Conservation (phyloP, 2,329 filamentous ascomycete genomes). For the Tolypocladium tundrense region DNA sequence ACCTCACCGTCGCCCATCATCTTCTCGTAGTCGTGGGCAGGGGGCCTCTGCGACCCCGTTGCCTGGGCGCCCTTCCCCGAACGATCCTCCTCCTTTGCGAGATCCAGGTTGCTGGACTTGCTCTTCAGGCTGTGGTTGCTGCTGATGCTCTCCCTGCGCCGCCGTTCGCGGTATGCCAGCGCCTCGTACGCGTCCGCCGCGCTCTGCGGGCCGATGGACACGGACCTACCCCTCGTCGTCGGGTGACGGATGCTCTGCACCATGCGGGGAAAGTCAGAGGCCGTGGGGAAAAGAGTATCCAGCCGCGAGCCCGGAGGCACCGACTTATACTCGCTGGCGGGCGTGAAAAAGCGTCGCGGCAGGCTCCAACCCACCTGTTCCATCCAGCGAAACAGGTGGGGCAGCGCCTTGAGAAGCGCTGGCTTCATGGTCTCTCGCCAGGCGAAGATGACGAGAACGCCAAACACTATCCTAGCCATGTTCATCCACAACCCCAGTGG, state of each 20-base stretch:
- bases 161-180: conserved; percentile 72
- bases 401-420: conserved; percentile 62
- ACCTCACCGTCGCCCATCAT: conserved; percentile 62
- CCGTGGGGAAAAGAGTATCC: conserved; percentile 82
- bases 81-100: conserved; percentile 28
- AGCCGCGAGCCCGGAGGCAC: conserved; percentile 58
- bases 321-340: conserved; percentile 80
- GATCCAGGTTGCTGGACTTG: conserved; percentile 31
- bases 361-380: conserved; percentile 70
- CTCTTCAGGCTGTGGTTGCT: conserved; percentile 38
- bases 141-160: conserved; percentile 42
- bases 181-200: conserved; percentile 95
- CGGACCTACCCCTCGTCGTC: conserved; percentile 56
- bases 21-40: conserved; percentile 55
- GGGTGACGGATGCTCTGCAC: conserved; percentile 75
- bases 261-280: conserved; percentile 78
- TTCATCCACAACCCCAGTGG: conserved; percentile 57
- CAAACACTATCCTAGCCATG: conserved; percentile 60
- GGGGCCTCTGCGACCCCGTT: conserved; percentile 34
- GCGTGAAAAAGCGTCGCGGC: conserved; percentile 82
- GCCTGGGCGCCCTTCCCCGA: conserved; percentile 27
- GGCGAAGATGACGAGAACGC: conserved; percentile 73
- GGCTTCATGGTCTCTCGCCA: conserved; percentile 92
- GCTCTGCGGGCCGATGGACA: conserved; percentile 89
- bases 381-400: conserved; percentile 78